Percentiles rank a stretch among this genome's conserved stretches.
Conservation (phyloP, 805 yeast genomes). For the Metschnikowia gelsemii region DNA sequence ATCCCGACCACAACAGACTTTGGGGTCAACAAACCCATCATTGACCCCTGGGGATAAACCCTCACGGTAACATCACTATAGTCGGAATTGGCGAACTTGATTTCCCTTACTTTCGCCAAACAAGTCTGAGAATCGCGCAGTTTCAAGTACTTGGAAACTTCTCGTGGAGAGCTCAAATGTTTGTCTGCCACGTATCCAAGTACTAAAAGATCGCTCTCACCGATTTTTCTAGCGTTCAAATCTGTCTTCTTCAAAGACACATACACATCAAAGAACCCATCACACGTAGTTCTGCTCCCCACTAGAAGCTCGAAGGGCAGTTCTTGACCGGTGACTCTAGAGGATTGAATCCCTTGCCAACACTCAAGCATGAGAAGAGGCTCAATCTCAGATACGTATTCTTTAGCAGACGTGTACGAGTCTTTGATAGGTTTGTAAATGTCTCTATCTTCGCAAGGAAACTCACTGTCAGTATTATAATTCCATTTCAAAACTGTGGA, state of each 20-base stretch:
- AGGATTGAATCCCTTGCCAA: conserved; percentile 84
- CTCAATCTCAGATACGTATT: conserved; percentile 67
- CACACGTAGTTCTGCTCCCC: conserved; percentile 81
- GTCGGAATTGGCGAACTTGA: conserved; percentile 65
- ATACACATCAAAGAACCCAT: conserved; percentile 84
- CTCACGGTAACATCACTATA: conserved; percentile 73
- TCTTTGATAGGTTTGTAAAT: conserved; percentile 51
- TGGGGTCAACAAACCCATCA: conserved; percentile 59
- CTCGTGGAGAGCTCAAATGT: conserved; percentile 18
- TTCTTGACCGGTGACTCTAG: conserved; percentile 60
- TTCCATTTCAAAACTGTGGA: conserved; percentile 73
- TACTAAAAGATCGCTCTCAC: conserved; percentile 77
- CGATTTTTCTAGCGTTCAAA: conserved; percentile 51
- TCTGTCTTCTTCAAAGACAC: conserved; percentile 60
- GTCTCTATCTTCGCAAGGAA: conserved; percentile 53
- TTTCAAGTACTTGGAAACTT: conserved; percentile 28
- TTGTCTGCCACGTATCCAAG: conserved; percentile 40
- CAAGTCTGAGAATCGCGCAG: conserved; percentile 49
- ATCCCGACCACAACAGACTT: conserved; percentile 63
- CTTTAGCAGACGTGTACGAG: conserved; percentile 54
- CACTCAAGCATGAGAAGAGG: conserved; percentile 86
- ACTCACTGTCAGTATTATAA: conserved; percentile 53
- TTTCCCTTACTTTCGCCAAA: conserved; percentile 75
- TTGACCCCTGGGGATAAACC: conserved; percentile 52
- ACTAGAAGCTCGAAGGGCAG: conserved; percentile 64